A percentile compares a stretch with the other conserved stretches of the same genome.
Conservation (phyloP, 495 filamentous ascomycete species). For the Neurospora intermedia region DNA sequence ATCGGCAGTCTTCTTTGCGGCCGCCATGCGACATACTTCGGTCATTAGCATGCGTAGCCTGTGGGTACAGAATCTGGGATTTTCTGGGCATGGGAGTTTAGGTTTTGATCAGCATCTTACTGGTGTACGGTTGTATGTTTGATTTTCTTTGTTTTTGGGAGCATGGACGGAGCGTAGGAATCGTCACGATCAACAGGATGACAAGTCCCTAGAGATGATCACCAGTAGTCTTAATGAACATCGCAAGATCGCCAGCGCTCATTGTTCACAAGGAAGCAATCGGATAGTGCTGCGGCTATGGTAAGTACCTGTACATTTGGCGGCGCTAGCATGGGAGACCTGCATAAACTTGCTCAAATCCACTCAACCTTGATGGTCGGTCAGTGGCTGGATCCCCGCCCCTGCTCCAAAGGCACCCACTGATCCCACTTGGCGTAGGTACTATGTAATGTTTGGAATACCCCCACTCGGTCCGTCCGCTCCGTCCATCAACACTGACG, state of each 20-base stretch:
- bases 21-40: constrained; percentile 39
- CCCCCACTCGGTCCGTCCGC: not conserved
- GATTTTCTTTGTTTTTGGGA: not conserved
- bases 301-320: constrained; percentile 10
- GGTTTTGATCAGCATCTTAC: not conserved
- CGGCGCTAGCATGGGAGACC: not conserved
- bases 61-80: too few species aligned
- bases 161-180: not conserved
- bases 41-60: constrained; percentile 20
- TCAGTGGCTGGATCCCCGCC: not conserved
- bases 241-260: not conserved
- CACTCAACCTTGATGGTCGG: constrained; percentile 7
- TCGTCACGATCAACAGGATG: not conserved
- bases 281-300: not conserved
- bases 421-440: not conserved
- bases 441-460: not conserved
- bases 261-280: not conserved
- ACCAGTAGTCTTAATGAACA: not conserved
- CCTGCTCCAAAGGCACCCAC: not conserved
- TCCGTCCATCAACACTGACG: not conserved
- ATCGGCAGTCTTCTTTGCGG: constrained; percentile 74
- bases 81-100: not conserved
- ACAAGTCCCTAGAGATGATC: not conserved
- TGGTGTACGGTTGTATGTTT: not conserved
- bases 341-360: constrained; percentile 24